Conservation (phyloP, 2,329 filamentous ascomycete genomes). For the Aulographum hederae region DNA sequence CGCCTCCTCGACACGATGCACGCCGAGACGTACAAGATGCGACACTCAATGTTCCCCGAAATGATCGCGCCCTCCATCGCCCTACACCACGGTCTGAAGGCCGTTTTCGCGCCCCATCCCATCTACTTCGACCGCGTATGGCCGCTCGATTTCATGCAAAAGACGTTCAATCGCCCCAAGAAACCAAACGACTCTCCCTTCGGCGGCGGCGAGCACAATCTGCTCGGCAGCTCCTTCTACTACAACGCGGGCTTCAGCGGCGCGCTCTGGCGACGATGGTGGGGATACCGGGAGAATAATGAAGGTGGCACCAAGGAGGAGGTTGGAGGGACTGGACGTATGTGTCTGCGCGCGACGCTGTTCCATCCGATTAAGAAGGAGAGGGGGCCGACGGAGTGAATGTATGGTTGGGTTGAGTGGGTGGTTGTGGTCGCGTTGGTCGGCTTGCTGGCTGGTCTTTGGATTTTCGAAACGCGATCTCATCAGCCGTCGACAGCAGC, state of each 20-base stretch:
- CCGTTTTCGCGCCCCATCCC: slow-evolving; percentile 60
- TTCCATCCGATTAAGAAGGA: slow-evolving; percentile 32
- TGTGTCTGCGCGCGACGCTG: slow-evolving; percentile 26
- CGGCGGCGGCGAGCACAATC: slow-evolving; percentile 33
- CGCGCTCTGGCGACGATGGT: slow-evolving; percentile 29
- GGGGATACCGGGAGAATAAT: slow-evolving; percentile 26
- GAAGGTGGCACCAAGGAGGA: slow-evolving; percentile 17
- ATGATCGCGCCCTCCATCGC: slow-evolving; percentile 61
- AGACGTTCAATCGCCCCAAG: slow-evolving; percentile 29
- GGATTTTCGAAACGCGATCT: no score
- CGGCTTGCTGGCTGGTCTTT: no score
- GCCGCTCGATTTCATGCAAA: slow-evolving; percentile 29
- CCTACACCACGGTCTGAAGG: slow-evolving; percentile 61
- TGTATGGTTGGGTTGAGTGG: no score
- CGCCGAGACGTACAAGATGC: slow-evolving; percentile 52
- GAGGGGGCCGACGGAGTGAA: slow-evolving; percentile 10
- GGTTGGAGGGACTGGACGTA: slow-evolving; percentile 21
- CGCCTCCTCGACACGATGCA: slow-evolving; percentile 60
- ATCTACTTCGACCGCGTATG: slow-evolving; percentile 65
- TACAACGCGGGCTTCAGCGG: slow-evolving; percentile 30
- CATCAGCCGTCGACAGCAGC: no score
- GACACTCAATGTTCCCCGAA: slow-evolving; percentile 57
- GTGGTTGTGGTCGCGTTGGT: no score
- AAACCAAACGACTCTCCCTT: slow-evolving; percentile 27
- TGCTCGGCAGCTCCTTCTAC: slow-evolving; percentile 31